phyloP scores from a whole-genome alignment of 345 rosid genomes.

The Physaria fendleri region DNA sequence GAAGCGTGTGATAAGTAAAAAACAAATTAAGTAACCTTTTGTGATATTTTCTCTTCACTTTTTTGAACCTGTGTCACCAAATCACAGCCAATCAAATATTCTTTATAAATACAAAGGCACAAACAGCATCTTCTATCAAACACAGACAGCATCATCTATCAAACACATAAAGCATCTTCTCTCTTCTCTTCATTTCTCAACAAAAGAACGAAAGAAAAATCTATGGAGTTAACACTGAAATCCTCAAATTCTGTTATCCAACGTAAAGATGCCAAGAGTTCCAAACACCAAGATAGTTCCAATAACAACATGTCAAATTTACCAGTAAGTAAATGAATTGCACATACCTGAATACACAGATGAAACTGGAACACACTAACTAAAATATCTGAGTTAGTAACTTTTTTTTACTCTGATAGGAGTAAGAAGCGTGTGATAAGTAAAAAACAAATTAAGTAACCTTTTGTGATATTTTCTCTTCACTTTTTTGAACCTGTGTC shows the following conservation, averaged over 20 bases:
- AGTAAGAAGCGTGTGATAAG: conserved; percentile 9
- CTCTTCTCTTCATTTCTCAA: conserved; percentile 13
- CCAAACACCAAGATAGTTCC: conserved; percentile 43
- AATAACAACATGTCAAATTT: conserved; percentile 33
- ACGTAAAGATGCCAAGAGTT: conserved; percentile 46
- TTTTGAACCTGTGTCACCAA: too few relatives aligned
- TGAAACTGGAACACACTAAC: not conserved
- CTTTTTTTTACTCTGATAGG: conserved; percentile 17
- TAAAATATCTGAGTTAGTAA: conserved; percentile 4
- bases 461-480: conserved; percentile 26
- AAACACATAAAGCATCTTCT: conserved; percentile 25
- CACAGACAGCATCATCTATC: conserved; percentile 21
- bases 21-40: too few relatives aligned
- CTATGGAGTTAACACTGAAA: conserved; percentile 64
- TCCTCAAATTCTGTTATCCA: conserved; percentile 64
- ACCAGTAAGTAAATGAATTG: not conserved
- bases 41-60: too few relatives aligned
- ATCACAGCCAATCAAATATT: too few relatives aligned
- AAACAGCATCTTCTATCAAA: conserved; percentile 30
- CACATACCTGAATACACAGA: conserved; percentile 1
- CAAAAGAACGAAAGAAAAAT: conserved; percentile 18
- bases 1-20: too few relatives aligned
- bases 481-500: conserved; percentile 32
- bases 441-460: conserved; percentile 17
- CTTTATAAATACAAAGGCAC: conserved; percentile 42